Evolutionary conservation across 1,284 basidiomycete species (phyloP), one percentile per base, ranked within the genome.

Genomic region (Cryptococcus deneoformans): DNA sequence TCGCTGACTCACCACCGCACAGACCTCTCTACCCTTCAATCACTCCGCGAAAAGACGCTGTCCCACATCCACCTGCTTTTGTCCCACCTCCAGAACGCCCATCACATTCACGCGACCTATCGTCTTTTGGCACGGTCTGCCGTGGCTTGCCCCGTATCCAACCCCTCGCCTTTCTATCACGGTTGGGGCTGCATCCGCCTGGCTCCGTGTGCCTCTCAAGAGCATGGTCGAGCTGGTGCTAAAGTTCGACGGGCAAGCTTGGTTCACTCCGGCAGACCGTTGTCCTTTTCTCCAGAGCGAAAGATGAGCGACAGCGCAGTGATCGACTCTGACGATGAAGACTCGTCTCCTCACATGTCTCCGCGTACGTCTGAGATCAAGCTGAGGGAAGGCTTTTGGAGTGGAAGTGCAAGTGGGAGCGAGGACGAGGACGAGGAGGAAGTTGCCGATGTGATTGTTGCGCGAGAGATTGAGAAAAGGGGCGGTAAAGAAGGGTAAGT

Each of bases 1-100:
- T 12, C 14, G 8, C n/a, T 24, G 3, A 46, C 20, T 46, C 11
- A 24, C 11, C 9, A 14, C 20, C 35, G 12, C 34, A 2, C 38
- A 47, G 76, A 78, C 61, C 66, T 77, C 7, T 76, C 75, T 9
- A 77, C 77, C 8, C 64, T 78, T 50, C 75, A 77, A 52, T 65
- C 73, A 1, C 58, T 78, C 38, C 72, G 77, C 24, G 77, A 78
- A 64, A 71, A 65, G 56, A 78, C 77, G 10, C 63, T 78, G 11
- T 62, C 66, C 10, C 73, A 74, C 57, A 71, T 72, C 34, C 77
- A 78, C 59, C 54, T 66, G 24, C 60, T 78, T n/a, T 58, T 78
- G 38, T 64, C 65, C 35, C 68, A 74, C 60, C 62, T 78, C 36
- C 63, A 64, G 38, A 56, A 65, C 24, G 58, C 58, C 14, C 73